phyloP scores from a whole-genome alignment of 768 basidiomycete species.

The Lanmaoa rubissima region DNA sequence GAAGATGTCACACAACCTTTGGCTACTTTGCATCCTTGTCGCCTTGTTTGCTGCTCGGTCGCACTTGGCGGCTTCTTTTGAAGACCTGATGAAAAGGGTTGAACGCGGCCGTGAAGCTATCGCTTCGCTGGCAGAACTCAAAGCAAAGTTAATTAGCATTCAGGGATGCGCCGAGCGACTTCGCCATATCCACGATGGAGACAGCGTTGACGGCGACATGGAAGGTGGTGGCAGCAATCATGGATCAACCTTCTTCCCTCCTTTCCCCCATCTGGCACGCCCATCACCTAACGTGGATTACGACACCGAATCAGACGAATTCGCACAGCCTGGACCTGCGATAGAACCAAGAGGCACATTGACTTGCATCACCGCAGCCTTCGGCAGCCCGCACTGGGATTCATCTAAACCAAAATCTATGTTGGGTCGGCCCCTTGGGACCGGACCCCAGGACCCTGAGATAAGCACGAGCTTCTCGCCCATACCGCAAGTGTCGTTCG shows the following conservation, averaged over 20 bases:
- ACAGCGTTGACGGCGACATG: constrained; percentile 16
- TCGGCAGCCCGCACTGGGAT: constrained; percentile 1
- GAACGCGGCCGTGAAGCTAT: constrained; percentile 12
- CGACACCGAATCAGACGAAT: constrained; percentile 16
- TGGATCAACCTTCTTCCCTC: constrained; percentile 20
- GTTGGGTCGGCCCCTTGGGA: background rate
- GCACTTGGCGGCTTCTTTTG: constrained; percentile 13
- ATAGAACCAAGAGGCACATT: background rate
- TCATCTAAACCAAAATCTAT: background rate
- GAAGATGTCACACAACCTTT: constrained; percentile 47
- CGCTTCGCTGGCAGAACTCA: constrained; percentile 20
- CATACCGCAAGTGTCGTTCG: constrained; percentile 3
- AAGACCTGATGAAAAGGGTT: constrained; percentile 11
- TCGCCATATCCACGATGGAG: constrained; percentile 12
- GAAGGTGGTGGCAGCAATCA: constrained; percentile 20
- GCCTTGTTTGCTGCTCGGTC: constrained; percentile 19
- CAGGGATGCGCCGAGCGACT: constrained; percentile 24
- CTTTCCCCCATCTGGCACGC: constrained; percentile 22
- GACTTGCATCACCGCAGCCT: constrained; percentile 5
- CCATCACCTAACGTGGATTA: constrained; percentile 15
- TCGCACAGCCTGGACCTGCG: constrained; percentile 14
- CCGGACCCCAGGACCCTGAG: constrained; percentile 13
- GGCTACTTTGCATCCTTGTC: constrained; percentile 42
- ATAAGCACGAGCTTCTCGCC: constrained; percentile 17
- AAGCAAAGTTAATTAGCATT: constrained; percentile 25